Evolutionary conservation across 179 eudicot genomes (phyloP).

Genomic region (Beta macrorhiza): DNA sequence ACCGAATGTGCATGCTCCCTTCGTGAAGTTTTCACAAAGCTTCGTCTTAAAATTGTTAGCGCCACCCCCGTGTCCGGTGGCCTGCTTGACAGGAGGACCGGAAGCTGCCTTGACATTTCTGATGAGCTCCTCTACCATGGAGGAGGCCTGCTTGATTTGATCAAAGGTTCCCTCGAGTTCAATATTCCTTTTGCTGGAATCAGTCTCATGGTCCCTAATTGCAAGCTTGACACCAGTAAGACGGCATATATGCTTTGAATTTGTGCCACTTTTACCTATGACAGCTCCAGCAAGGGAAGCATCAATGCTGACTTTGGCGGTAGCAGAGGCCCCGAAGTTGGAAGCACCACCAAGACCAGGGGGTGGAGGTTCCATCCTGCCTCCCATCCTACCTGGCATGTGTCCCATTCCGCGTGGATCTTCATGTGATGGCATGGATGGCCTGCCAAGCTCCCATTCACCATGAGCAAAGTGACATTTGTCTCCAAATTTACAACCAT

Average conservation of each 20-base stretch:
- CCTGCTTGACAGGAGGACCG: constrained; percentile 22
- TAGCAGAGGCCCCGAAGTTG: constrained; percentile 67
- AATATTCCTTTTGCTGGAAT: constrained; percentile 65
- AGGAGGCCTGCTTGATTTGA: constrained; percentile 75
- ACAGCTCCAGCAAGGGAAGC: constrained; percentile 78
- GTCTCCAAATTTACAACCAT: constrained; percentile 86
- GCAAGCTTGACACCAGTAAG: constrained; percentile 73
- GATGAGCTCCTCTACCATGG: constrained; percentile 77
- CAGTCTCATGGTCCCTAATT: constrained; percentile 74
- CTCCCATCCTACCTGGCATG: constrained; percentile 47
- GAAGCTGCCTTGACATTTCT: constrained; percentile 43
- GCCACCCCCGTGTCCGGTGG: constrained; percentile 13
- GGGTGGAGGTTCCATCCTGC: constrained; percentile 54
- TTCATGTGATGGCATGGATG: constrained; percentile 42
- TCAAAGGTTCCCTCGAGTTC: constrained; percentile 87
- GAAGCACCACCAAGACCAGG: constrained; percentile 42
- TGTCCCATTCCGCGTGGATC: constrained; percentile 62
- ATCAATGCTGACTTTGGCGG: constrained; percentile 76
- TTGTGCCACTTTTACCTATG: constrained; percentile 78
- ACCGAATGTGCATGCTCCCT: constrained; percentile 79
- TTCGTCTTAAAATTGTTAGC: constrained; percentile 66
- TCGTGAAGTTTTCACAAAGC: constrained; percentile 69
- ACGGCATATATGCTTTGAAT: constrained; percentile 80
- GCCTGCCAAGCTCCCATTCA: constrained; percentile 83
- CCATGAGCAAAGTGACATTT: constrained; percentile 85